Base-by-base conservation (phyloP, 23 red algal genomes). In the Cyanidiococcus yangmingshanensis region DNA sequence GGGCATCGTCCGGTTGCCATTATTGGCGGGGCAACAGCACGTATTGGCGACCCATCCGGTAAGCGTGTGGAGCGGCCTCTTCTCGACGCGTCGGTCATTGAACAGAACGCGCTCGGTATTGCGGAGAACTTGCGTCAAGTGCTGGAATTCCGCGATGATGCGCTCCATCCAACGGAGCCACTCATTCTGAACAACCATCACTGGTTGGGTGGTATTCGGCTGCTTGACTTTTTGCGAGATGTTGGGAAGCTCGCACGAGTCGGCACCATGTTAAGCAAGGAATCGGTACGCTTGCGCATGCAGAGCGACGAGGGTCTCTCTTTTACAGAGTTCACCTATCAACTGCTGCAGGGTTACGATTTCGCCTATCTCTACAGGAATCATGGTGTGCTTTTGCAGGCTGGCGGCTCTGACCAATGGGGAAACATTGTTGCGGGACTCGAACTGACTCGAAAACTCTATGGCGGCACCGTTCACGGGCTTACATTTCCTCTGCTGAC, bases 301-400 rank as follows among this genome's bases (percentile, higher is more conserved):
- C 68, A 88, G 1, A 86, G 75, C 40, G 92, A 96, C 17, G 87
- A 96, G 27, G 92, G 92, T 39, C 90, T 96, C 38, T 89, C 85
- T 3, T 96, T 96, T 74, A 96, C 87, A 17, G 92, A 96, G 86
- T 96, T 96, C 50, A 89, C 92, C 18, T 96, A 96, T 67, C 92
- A 96, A 79, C 83, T 96, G 27, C 77, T 96, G 67, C 92, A 96
- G 79, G 92, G 82, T 25, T 96, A 90, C 68, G 92, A 96, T 63
- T 96, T 96, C 67, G 75, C 83, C 59, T 81, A 96, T 79, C 50
- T 96, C 36, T 71, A 79, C 38, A 50, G 34, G 2, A 26, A 40
- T 16, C 68, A 81, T 25, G 75, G 75, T 37, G 87, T 90, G 27
- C 38, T 58, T 1, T 26, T 96, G 37, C 92, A 96, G 79, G 63